Evolutionary conservation across 805 yeast species (phyloP), one percentile per base, ranked within the genome.

Genomic region (Ogataea nitratoaversa): DNA sequence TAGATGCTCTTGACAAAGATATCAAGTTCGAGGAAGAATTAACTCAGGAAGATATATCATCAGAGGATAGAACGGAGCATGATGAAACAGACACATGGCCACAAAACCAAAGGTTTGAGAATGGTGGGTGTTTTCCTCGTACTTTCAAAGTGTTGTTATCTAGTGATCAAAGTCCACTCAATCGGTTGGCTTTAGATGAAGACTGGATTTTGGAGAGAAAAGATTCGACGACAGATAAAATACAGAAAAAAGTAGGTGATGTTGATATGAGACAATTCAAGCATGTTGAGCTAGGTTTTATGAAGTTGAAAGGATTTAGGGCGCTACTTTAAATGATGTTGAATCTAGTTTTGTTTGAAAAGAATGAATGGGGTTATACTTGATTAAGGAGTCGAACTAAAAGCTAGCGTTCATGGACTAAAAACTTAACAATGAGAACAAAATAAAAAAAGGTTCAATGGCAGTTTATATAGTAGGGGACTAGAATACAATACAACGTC

Each of bases 131-230:
- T 22, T 19, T 5, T 9, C 36, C 27, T 12, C 25, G 36, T 3
- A 43, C 50, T 5, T 60, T 58, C 40, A 58, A 51, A 31, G 19
- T 60, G 1, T 33, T 57, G 12, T 40, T 60, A 1, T 45, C 60
- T 2, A 42, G 61, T 4, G 45, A 48, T 8, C 37, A 40, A 19
- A 40, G 46, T 8, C n/a, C 22, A 1, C 52, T 56, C 30, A 37
- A 43, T 9, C 25, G 46, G 4, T 19, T 57, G 20, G 40, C 41
- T 2, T 25, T 46, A 18, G 29, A 37, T 27, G 44, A 48, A 30
- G 50, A 53, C 19, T 60, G 65, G 65, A 34, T 57, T 3, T 27
- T 59, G 13, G 55, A 56, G 14, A 36, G 42, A 32, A 41, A 40
- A 6, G 28, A 33, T 27, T 19, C 6, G n/a, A 22, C 13, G 32